Evolutionary conservation across 345 rosid species (phyloP), one percentile per base, ranked within the genome.

Genomic region (Populus euphratica): DNA sequence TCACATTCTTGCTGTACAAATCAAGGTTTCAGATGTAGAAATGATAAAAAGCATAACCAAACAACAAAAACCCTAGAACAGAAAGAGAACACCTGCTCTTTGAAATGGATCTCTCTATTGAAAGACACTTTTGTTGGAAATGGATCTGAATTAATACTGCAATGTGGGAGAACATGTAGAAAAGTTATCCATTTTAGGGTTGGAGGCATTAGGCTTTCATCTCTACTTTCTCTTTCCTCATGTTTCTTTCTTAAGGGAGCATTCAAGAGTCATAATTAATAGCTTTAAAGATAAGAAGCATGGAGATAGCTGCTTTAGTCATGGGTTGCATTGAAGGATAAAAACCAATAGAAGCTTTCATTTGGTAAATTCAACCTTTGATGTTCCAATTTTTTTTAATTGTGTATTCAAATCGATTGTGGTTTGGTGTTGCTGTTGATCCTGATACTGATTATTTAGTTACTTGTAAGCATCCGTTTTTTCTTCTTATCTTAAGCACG

Each of bases 21-120:
- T n/a, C 50, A 69, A 50, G 64, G 44, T 75, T 66, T 75, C 64
- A 14, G 47, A 21, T 13, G 20, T 77, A 52, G 63, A 29, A 25
- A 41, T 20, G 39, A 10, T 8, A 35, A 68, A 36, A 17, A 12
- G 33, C 39, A 4, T 9, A 29, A 66, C 69, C 39, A 17, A 29
- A 29, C 9, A 74, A 0, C 17, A 52, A 18, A 54, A 16, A 31
- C 13, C 6, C 41, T 8, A 50, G 43, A n/a, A 61, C 13, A 12
- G 25, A 50, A 70, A 64, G 17, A 73, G 13, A 41, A 41, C 44
- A 12, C 47, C 47, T 11, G 2, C 13, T 43, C 47, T 11, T 43
- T 43, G 47, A 13, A 11, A 43, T 43, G 47, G 4, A 43, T 13
- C 47, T 43, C 47, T 41, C 47, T 41, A 68, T 35, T 18, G 20